Evolutionary conservation across 129 eudicot genomes (phyloP).

Genomic region (Centella asiatica): DNA sequence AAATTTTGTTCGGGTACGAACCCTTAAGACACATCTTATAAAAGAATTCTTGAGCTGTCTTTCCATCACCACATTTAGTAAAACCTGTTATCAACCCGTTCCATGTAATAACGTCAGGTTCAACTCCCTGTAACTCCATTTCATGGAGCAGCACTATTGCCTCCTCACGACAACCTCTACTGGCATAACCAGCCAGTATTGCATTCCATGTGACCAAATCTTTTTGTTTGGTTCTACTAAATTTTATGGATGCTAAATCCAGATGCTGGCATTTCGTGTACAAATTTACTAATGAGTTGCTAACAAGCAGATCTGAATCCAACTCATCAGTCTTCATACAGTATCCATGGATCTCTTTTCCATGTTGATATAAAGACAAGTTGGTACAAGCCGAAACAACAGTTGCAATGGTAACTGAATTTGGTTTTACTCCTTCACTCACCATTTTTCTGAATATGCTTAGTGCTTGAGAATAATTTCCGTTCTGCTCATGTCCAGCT

Average conservation of each 20-base stretch:
- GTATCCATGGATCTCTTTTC: conserved; percentile 42
- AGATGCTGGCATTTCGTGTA: conserved; percentile 24
- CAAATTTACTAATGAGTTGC: conserved; percentile 27
- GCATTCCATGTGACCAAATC: conserved; percentile 50
- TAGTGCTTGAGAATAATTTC: conserved; percentile 21
- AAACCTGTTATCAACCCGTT: conserved; percentile 39
- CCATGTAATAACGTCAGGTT: conserved; percentile 36
- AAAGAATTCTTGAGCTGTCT: conserved; percentile 39
- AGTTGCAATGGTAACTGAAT: conserved; percentile 33
- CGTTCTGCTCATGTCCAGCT: conserved; percentile 32
- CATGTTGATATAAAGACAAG: conserved; percentile 25
- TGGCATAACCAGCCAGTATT: conserved; percentile 30
- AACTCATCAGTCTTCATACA: conserved; percentile 32
- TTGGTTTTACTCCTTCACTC: conserved; percentile 27
- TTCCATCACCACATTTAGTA: conserved; percentile 33
- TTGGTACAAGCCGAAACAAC: conserved; percentile 31
- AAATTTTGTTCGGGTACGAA: conserved; percentile 24
- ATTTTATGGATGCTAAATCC: conserved; percentile 20
- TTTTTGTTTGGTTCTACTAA: conserved; percentile 28
- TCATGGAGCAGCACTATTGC: conserved; percentile 22
- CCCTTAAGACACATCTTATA: conserved; percentile 24
- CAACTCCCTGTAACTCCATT: conserved; percentile 38
- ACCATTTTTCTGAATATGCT: conserved; percentile 33
- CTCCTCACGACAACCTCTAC: conserved; percentile 28
- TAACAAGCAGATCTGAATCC: conserved; percentile 32